Base-by-base conservation (phyloP, 2,329 filamentous ascomycete species). In the Alternaria sp. region DNA sequence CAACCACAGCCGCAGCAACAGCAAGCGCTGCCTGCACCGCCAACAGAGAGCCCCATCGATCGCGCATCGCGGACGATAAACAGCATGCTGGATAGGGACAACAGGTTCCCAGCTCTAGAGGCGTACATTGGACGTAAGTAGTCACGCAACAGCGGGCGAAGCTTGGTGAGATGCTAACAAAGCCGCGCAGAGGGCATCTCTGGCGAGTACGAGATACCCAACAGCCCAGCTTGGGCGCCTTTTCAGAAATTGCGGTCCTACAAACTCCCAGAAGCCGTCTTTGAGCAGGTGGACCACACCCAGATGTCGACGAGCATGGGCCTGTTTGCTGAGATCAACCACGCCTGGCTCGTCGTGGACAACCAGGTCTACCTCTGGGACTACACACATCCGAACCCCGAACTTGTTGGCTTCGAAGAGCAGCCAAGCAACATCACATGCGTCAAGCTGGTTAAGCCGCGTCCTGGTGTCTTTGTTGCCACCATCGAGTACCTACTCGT, bases 301-400 rank as follows among this genome's bases (percentile, higher is more conserved):
- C 89, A 96, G 73, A 88, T 97, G 24, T 89, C 90, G 58, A 97
- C 93, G n/a, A 86, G 88, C 72, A 96, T 99, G 90, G 96, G 96
- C 9, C 82, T 99, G 33, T 98, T 99, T 77, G 91, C 95, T 17
- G 91, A 96, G 78, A 85, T 99, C 72, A 93, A 94, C 72, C 93
- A 98, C 78, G 95, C 94, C 29, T 99, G 93, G 91, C 91, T 97
- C 54, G 88, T 91, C 24, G 95, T 99, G 74, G 95, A 99, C 80
- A 97, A 96, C 80, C 91, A 92, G 62, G 83, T 99, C 42, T 99
- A 97, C 75, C 84, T 99, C 14, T 99, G 96, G 96, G 94, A 99
- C 79, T 99, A 97, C 77, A 97, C 93, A 6, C 86, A 92, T 74
- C 88, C 91, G n/a, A 92, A 94, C 67, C 92, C 94, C 5, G 91